Evolutionary conservation across 164 flowering plant genomes (phyloP).

Genomic region (Nelumbo lutea): DNA sequence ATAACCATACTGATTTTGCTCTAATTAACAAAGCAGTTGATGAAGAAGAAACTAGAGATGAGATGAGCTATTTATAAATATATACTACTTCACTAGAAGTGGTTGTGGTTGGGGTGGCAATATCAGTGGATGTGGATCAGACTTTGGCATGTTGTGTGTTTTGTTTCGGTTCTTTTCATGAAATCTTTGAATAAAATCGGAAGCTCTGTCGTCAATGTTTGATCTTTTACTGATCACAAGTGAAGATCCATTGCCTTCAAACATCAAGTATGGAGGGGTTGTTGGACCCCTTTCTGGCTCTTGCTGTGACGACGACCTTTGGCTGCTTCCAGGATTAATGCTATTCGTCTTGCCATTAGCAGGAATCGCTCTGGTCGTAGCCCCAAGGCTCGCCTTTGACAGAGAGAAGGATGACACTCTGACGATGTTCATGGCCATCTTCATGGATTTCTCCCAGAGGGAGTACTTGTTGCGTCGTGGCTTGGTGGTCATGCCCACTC

Average conservation of each 20-base stretch:
- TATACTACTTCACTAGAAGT: conserved; percentile 3
- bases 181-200: conserved; percentile 29
- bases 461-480: conserved; percentile 22
- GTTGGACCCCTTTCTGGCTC: conserved; percentile 17
- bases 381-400: conserved; percentile 30
- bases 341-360: background rate
- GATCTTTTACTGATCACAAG: conserved; percentile 15
- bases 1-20: background rate
- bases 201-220: conserved; percentile 25
- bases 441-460: conserved; percentile 30
- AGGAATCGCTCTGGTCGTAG: background rate
- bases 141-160: background rate
- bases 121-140: conserved; percentile 4
- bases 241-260: conserved; percentile 14
- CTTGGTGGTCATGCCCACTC: conserved; percentile 16
- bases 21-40: background rate
- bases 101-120: conserved; percentile 24
- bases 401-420: conserved; percentile 30
- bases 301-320: conserved; percentile 11
- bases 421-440: conserved; percentile 25
- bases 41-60: too few relatives aligned
- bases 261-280: conserved; percentile 14
- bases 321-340: background rate
- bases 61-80: too few relatives aligned
- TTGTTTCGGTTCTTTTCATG: conserved; percentile 23